Conservation (phyloP, 2,329 filamentous ascomycete genomes). For the Colletotrichum sansevieriae region DNA sequence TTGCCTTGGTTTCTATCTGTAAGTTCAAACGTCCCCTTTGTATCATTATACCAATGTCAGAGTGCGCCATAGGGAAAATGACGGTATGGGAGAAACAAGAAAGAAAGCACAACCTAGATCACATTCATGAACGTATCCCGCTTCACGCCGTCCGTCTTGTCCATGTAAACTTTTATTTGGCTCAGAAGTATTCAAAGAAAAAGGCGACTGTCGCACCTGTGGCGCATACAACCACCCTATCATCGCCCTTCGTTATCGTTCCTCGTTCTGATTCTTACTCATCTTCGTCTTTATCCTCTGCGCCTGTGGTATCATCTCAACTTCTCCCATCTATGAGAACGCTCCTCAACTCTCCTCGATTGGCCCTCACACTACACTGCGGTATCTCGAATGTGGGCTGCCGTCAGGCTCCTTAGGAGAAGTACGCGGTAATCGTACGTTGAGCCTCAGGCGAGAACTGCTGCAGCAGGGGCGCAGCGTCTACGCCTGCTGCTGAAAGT, state of each 20-base stretch:
- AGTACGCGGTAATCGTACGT: constrained; percentile 82
- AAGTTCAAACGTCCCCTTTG: constrained; percentile 25
- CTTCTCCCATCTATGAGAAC: constrained; percentile 16
- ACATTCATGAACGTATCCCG: not conserved
- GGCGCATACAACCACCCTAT: not conserved
- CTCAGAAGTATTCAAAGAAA: constrained; percentile 27
- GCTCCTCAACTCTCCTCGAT: not conserved
- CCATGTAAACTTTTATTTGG: constrained; percentile 16
- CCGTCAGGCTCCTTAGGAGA: constrained; percentile 64
- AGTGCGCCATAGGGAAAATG: constrained; percentile 11
- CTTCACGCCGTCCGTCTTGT: not conserved
- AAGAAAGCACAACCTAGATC: not conserved
- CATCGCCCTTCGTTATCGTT: too few species aligned
- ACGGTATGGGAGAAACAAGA: not conserved
- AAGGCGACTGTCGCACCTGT: not conserved
- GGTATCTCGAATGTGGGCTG: too few species aligned
- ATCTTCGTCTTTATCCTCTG: not conserved
- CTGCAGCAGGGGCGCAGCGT: constrained; percentile 80
- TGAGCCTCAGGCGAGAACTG: constrained; percentile 85
- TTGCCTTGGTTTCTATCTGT: constrained; percentile 35
- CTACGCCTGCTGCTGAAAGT: constrained; percentile 78
- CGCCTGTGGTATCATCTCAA: constrained; percentile 41
- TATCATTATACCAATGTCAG: constrained; percentile 32
- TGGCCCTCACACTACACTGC: too few species aligned
- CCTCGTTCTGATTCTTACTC: too few species aligned